Base-by-base conservation (phyloP, 768 basidiomycete genomes). In the Trametopsis cervina region DNA sequence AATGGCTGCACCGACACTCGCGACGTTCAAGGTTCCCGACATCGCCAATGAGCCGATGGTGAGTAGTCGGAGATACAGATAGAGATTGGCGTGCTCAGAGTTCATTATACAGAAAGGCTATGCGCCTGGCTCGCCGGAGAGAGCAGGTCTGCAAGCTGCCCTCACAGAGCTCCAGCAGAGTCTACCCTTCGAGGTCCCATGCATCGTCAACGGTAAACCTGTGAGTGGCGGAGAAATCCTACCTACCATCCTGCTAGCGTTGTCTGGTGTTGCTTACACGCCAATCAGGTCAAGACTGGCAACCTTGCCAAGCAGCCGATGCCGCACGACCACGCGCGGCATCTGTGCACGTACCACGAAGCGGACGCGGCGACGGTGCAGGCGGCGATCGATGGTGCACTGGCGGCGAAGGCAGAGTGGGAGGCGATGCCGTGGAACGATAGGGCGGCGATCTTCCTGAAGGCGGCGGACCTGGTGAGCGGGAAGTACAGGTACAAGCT, bases 31-130 rank as follows among this genome's bases (percentile, higher is more conserved):
- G 63, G 78, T 91, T 49, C 95, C 95, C 18, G 72, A 67, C 20
- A 73, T 93, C 61, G 77, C 86, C 47, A 99, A 99, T 82, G 96
- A 98, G 69, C 88, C 90, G 36, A 86, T 97, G 87, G 90, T 90
- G 57, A 58, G 57, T 42, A 11, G 22, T n/a, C 20, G 73, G 62
- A 39, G 35, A n/a, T 33, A 12, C 0, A 41, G 21, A 12, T 3
- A 5, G 33, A 27, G 20, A 24, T 1, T 7, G 12, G 23, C n/a
- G 21, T 42, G 21, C 46, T 52, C 11, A 40, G 40, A 47, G 25
- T 25, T 21, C 22, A 15, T 26, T n/a, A 44, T 43, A 45, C 57
- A 93, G 90, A 78, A 76, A 66, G 63, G 75, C 36, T 98, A 97
- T 70, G 80, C 78, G 1, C 77, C 80, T 17, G 89, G 85, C 45